Conservation (phyloP, 2,329 filamentous ascomycete genomes). For the Nemania abortiva region DNA sequence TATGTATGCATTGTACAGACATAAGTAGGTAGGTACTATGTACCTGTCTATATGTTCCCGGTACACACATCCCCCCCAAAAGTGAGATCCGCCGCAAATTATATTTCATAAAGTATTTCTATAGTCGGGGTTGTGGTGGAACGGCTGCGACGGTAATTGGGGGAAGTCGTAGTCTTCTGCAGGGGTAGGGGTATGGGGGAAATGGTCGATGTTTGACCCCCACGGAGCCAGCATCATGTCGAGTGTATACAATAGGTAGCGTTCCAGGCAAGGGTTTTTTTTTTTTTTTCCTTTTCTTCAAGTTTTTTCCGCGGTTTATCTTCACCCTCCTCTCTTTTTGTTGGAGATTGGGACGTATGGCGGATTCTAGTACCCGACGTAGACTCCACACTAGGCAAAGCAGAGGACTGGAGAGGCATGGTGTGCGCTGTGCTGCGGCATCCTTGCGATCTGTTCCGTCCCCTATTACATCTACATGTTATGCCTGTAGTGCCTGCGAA, state of each 20-base stretch:
- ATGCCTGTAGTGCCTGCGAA: neutral
- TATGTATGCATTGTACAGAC: neutral
- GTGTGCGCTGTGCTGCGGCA: neutral
- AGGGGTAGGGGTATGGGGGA: neutral
- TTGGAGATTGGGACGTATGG: no score
- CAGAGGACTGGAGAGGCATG: neutral
- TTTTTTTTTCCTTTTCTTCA: neutral
- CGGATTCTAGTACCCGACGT: no score
- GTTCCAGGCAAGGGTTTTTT: neutral
- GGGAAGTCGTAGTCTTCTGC: conserved; percentile 14
- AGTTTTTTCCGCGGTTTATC: no score
- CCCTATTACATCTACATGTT: neutral
- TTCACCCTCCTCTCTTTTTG: no score
- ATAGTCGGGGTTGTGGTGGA: neutral
- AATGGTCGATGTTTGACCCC: conserved; percentile 1
- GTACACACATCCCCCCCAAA: neutral
- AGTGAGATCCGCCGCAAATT: no score
- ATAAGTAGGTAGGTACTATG: neutral
- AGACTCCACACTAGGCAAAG: no score
- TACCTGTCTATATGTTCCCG: neutral
- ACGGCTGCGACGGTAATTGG: conserved; percentile 11
- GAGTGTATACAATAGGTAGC: neutral
- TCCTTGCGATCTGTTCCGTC: neutral
- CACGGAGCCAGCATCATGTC: neutral
- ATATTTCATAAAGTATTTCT: no score